Evolutionary conservation across 2,329 filamentous ascomycete species (phyloP).

Genomic region (Volutella citrinella): DNA sequence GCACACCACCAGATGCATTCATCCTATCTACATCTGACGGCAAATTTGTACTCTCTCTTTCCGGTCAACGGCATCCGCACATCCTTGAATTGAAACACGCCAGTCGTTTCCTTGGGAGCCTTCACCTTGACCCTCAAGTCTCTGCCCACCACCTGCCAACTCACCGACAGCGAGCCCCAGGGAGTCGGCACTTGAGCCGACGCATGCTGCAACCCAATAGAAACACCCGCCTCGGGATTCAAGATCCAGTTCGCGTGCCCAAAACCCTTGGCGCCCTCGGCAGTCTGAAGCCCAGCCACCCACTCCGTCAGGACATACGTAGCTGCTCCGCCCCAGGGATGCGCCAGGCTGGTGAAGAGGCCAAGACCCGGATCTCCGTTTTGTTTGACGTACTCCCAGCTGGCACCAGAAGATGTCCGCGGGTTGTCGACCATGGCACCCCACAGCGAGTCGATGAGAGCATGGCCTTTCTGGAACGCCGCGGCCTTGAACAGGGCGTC

Average conservation of each 20-base stretch:
- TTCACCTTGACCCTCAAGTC: background rate
- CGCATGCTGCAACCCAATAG: conserved; percentile 1
- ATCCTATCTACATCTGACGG: too few relatives aligned
- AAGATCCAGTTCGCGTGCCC: conserved; percentile 5
- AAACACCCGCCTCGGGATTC: conserved; percentile 2
- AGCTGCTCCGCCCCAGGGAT: conserved; percentile 6
- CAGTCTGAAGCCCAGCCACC: conserved; percentile 2
- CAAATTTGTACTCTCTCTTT: conserved; percentile 1
- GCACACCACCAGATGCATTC: too few relatives aligned
- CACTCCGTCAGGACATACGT: conserved; percentile 6
- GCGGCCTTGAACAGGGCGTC: background rate
- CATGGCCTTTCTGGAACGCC: background rate
- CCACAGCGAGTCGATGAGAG: conserved; percentile 2
- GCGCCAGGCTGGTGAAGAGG: conserved; percentile 2
- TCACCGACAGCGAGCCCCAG: background rate
- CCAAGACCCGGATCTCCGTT: background rate
- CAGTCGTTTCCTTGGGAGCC: background rate
- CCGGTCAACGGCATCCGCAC: background rate
- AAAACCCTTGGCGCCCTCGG: conserved; percentile 3
- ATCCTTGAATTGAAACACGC: conserved; percentile 1
- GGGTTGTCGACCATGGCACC: conserved; percentile 1
- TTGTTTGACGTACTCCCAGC: conserved; percentile 5
- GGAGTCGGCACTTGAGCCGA: conserved; percentile 2
- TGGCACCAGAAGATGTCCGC: conserved; percentile 1
- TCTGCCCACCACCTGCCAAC: background rate